Conservation (phyloP, 1,284 basidiomycete genomes). For the Tylopilus sp. region DNA sequence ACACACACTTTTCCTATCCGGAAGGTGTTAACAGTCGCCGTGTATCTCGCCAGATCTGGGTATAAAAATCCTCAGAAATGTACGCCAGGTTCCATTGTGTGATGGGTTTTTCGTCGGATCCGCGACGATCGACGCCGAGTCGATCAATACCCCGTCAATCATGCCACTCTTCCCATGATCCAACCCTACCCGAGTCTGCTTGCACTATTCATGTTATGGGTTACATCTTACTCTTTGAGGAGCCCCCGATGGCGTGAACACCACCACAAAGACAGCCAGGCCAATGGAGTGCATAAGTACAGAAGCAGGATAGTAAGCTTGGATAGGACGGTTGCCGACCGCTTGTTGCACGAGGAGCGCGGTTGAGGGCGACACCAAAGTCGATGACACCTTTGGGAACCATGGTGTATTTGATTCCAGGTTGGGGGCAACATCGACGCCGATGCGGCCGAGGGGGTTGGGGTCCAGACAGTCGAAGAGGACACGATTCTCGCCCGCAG, state of each 20-base stretch:
- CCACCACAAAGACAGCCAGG: not conserved
- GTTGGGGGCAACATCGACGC: constrained; percentile 1
- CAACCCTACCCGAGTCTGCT: too few species aligned
- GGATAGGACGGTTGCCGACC: constrained; percentile 3
- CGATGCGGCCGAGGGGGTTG: constrained; percentile 4
- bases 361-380: not conserved
- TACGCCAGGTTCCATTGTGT: constrained; percentile 1
- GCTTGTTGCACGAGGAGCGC: not conserved
- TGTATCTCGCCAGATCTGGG: constrained; percentile 7
- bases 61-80: constrained; percentile 5
- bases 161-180: not conserved
- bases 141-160: constrained; percentile 4
- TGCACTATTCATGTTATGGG: too few species aligned
- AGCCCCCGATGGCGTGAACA: constrained; percentile 3
- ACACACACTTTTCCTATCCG: not conserved
- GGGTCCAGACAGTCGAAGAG: constrained; percentile 3
- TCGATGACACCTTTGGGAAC: constrained; percentile 11
- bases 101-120: constrained; percentile 3
- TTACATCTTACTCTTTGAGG: not conserved
- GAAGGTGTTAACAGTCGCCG: constrained; percentile 2
- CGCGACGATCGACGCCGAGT: constrained; percentile 3
- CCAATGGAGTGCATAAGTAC: not conserved
- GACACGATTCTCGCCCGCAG: not conserved
- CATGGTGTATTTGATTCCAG: constrained; percentile 4
- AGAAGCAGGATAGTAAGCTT: constrained; percentile 1